phyloP scores from a whole-genome alignment of 2,329 filamentous ascomycete species.

The Trichoderma breve region DNA sequence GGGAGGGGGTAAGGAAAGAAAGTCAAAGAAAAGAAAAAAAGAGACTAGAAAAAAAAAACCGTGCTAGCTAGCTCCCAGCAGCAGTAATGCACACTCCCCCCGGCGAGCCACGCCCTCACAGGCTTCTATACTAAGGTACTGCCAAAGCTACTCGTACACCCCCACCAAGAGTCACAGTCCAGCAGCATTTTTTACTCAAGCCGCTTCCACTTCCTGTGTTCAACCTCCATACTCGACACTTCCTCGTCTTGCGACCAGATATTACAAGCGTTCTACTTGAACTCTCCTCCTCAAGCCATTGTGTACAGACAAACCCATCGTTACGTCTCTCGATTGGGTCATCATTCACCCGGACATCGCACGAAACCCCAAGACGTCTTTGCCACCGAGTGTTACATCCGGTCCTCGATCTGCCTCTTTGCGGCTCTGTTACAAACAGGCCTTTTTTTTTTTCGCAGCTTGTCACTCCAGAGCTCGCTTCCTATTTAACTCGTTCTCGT shows the following conservation, averaged over 20 bases:
- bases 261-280: background rate
- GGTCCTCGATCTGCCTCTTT: slow-evolving; percentile 16
- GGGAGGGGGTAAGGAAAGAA: background rate
- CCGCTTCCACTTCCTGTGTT: slow-evolving; percentile 15
- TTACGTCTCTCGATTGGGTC: background rate
- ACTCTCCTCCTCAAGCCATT: background rate
- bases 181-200: slow-evolving; percentile 17
- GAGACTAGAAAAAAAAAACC: slow-evolving; percentile 7
- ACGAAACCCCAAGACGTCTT: slow-evolving; percentile 1
- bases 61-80: background rate
- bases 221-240: slow-evolving; percentile 15
- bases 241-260: background rate
- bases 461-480: background rate
- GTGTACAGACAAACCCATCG: background rate
- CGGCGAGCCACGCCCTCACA: background rate
- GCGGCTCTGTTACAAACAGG: slow-evolving; percentile 9
- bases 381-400: slow-evolving; percentile 16
- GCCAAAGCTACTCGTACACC: background rate
- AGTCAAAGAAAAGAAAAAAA: background rate
- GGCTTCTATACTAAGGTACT: background rate
- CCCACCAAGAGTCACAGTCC: slow-evolving; percentile 1
- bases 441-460: background rate
- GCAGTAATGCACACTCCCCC: background rate
- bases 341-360: slow-evolving; percentile 4
- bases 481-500: background rate